Evolutionary conservation across 2,329 filamentous ascomycete genomes (phyloP).

Genomic region (Cercospora beticola): DNA sequence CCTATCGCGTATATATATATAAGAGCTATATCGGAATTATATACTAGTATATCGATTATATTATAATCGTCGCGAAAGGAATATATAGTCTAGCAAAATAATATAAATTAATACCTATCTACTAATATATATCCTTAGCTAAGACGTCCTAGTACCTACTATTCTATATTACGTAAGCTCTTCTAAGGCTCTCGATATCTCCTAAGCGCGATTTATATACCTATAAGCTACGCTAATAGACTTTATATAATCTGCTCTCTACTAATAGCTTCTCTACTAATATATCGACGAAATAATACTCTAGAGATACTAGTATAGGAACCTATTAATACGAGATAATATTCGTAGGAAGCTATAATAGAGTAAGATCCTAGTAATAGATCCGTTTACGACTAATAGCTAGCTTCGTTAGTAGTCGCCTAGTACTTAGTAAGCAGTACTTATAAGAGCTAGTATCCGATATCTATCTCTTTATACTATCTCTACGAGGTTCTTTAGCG

Average conservation of each 20-base stretch:
- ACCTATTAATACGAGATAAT: neutral
- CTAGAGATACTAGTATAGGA: conserved; percentile 16
- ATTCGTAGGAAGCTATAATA: neutral
- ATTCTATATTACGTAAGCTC: neutral
- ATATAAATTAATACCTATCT: neutral
- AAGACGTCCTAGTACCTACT: neutral
- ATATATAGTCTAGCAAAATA: neutral
- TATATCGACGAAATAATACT: conserved; percentile 10
- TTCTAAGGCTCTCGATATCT: conserved; percentile 3
- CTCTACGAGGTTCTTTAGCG: neutral
- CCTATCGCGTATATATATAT: neutral
- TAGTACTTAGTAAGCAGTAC: neutral
- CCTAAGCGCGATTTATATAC: conserved; percentile 10
- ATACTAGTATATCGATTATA: neutral
- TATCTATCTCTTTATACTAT: neutral
- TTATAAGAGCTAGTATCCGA: neutral
- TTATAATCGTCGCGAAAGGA: neutral
- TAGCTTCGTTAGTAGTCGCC: neutral
- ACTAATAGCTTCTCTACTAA: conserved; percentile 5
- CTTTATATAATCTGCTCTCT: conserved; percentile 16
- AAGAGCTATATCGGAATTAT: neutral
- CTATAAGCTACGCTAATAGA: conserved; percentile 14
- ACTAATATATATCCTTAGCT: neutral
- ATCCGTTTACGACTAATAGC: neutral
- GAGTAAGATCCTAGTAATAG: neutral